Percentiles rank a stretch among this genome's conserved stretches.
Conservation (phyloP, 805 yeast genomes). For the Teunomyces barrocoloradensis region DNA sequence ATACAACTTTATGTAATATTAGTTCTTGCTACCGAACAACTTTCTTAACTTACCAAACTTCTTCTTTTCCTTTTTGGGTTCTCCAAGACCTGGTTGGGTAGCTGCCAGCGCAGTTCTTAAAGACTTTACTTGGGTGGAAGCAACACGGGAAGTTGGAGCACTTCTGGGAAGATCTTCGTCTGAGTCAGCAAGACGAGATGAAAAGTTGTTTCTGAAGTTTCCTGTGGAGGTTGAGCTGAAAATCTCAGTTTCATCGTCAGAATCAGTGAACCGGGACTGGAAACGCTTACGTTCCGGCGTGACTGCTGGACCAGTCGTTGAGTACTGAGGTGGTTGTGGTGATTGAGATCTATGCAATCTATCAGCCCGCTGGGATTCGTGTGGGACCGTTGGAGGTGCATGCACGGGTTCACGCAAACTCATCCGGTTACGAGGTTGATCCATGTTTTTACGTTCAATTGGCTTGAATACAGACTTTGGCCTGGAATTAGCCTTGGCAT, state of each 20-base stretch:
- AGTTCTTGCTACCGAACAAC: slow-evolving; percentile 32
- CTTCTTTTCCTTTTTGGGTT: slow-evolving; percentile 31
- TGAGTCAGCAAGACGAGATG: slow-evolving; percentile 12
- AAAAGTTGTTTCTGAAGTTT: slow-evolving; percentile 2
- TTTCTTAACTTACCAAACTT: slow-evolving; percentile 38
- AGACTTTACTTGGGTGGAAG: slow-evolving; percentile 10
- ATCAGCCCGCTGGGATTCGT: not conserved
- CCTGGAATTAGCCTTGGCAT: slow-evolving; percentile 49
- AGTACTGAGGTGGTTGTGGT: not conserved
- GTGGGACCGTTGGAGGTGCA: slow-evolving; percentile 14
- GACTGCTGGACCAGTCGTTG: slow-evolving; percentile 9
- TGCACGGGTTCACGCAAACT: slow-evolving; percentile 18
- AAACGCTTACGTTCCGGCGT: slow-evolving; percentile 9
- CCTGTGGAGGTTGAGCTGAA: not conserved
- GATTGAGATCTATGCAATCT: not conserved
- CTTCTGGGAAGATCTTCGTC: slow-evolving; percentile 10
- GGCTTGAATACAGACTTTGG: slow-evolving; percentile 40
- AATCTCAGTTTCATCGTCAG: slow-evolving; percentile 24
- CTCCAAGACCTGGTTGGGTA: not conserved
- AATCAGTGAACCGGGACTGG: slow-evolving; percentile 26
- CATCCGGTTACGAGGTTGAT: slow-evolving; percentile 1
- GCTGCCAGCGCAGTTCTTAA: slow-evolving; percentile 9
- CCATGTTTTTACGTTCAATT: slow-evolving; percentile 29
- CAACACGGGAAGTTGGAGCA: slow-evolving; percentile 4
- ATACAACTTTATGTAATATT: not conserved